Conservation (phyloP, 306 rosid species). For the Dryas alaskensis region DNA sequence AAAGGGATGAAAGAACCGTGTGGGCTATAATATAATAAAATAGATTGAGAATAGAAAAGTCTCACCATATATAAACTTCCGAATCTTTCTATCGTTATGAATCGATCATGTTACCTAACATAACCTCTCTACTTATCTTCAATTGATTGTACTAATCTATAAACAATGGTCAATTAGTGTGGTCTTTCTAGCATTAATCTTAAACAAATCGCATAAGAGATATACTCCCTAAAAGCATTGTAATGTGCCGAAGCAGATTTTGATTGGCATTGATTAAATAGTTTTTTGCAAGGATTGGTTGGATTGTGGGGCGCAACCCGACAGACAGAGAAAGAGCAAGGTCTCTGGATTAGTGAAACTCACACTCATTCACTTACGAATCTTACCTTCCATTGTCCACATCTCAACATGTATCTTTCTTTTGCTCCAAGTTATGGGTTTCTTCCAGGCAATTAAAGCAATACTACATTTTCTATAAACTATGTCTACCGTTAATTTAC, state of each 20-base stretch:
- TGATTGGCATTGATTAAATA: slow-evolving; percentile 8
- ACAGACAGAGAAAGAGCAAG: neutral
- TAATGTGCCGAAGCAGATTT: neutral
- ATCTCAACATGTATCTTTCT: slow-evolving; percentile 3
- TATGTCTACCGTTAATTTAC: neutral
- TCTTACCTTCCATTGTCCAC: slow-evolving; percentile 18
- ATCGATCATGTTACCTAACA: too few species aligned
- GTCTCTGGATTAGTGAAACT: slow-evolving; percentile 12
- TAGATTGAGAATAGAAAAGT: neutral
- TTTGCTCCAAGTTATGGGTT: slow-evolving; percentile 5
- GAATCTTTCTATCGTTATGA: too few species aligned
- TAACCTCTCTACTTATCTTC: too few species aligned
- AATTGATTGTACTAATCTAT: too few species aligned
- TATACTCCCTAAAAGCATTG: neutral
- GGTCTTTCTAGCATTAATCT: too few species aligned
- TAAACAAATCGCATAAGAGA: neutral
- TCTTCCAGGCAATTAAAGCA: slow-evolving; percentile 2
- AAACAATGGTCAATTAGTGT: too few species aligned
- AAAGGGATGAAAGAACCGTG: neutral
- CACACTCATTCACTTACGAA: neutral
- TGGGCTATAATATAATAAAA: neutral
- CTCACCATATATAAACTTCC: too few species aligned
- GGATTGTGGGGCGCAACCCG: slow-evolving; percentile 21
- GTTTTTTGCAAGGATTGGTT: slow-evolving; percentile 17
- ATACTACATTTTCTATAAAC: neutral